A percentile compares a stretch with the other conserved stretches of the same genome.
Evolutionary conservation across 306 rosid genomes (phyloP).

Genomic region (Quercus alba): DNA sequence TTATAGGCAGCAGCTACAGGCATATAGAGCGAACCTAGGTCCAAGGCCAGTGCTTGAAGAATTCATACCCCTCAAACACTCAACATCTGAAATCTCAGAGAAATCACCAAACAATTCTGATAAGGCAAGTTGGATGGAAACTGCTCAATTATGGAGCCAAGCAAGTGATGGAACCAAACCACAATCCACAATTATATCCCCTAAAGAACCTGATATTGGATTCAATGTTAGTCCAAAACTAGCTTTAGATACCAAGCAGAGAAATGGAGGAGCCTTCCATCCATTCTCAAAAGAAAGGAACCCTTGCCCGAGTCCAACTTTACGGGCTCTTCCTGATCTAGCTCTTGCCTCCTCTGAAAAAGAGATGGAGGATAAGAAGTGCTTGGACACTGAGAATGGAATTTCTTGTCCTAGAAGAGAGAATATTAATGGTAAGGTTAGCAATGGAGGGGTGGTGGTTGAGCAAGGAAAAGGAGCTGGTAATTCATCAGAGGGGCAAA

Average conservation of each 20-base stretch:
- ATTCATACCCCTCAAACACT: constrained; percentile 80
- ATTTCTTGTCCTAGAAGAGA: constrained; percentile 34
- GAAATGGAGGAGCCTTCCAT: constrained; percentile 83
- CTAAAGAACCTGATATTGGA: constrained; percentile 46
- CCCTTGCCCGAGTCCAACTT: constrained; percentile 25
- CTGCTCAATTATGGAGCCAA: constrained; percentile 99
- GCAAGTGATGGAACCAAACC: constrained; percentile 55
- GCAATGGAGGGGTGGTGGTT: constrained; percentile 21
- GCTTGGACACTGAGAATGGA: constrained; percentile 30
- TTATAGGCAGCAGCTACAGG: constrained; percentile 78
- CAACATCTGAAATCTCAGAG: constrained; percentile 57
- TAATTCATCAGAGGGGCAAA: constrained; percentile 37
- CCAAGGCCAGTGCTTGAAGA: constrained; percentile 84
- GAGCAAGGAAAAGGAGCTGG: constrained; percentile 55
- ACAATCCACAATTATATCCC: constrained; percentile 31
- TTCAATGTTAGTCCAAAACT: constrained; percentile 64
- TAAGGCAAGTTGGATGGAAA: constrained; percentile 96
- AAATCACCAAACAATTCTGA: constrained; percentile 52
- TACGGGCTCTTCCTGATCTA: constrained; percentile 62
- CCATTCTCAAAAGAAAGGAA: constrained; percentile 80
- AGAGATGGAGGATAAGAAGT: constrained; percentile 46
- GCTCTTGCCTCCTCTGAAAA: constrained; percentile 57
- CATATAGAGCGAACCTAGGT: constrained; percentile 51
- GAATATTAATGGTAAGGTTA: constrained; percentile 18
- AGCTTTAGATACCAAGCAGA: constrained; percentile 50